Base-by-base conservation (phyloP, 768 basidiomycete species). In the Boletales sp. region DNA sequence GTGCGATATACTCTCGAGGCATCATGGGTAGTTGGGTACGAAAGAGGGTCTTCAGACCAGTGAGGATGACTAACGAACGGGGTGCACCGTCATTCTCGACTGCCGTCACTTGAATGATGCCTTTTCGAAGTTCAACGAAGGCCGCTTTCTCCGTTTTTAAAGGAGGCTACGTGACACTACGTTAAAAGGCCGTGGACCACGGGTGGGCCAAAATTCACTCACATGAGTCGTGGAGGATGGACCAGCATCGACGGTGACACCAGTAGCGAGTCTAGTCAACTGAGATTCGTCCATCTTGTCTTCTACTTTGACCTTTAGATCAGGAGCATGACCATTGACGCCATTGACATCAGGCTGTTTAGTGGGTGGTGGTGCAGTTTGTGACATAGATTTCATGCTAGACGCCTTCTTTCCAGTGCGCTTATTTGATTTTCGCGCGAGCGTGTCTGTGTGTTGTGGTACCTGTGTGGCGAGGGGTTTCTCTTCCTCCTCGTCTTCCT, bases 1-100 rank as follows among this genome's bases (percentile, higher is more conserved):
- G 83, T 4, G 96, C 91, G 58, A 99, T 98, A 64, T 99, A 99
- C 65, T 98, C 96, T 61, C 93, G 78, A 12, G 96, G 96, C 96
- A 99, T 98, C 70, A 97, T 97, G 8, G 96, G 96, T 2, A 99
- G 72, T 67, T 99, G 96, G 57, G 90, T 90, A 63, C 96, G 95
- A 64, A 99, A 98, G 14, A 98, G 83, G 9, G 91, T 94, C 71
- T 97, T 98, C 50, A 98, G 75, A n/a, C 92, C 91, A 4, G 93
- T 92, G 46, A 98, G 80, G 50, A 98, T 84, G 48, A 97, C 81
- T 25, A 86, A 72, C 2, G 90, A 90, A 30, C 84, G 81, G 3
- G 87, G 82, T 40, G 82, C 71, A 21, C 77, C 74, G 61, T 95
- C 88, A 56, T 95, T 95, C 55, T 88, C 83, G 1, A 96, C 90